These are phyloP conservation scores for Aspergillus tamarii DNA, from an alignment of 2,329 filamentous ascomycete species.

Conservation along the genomic window DNA sequence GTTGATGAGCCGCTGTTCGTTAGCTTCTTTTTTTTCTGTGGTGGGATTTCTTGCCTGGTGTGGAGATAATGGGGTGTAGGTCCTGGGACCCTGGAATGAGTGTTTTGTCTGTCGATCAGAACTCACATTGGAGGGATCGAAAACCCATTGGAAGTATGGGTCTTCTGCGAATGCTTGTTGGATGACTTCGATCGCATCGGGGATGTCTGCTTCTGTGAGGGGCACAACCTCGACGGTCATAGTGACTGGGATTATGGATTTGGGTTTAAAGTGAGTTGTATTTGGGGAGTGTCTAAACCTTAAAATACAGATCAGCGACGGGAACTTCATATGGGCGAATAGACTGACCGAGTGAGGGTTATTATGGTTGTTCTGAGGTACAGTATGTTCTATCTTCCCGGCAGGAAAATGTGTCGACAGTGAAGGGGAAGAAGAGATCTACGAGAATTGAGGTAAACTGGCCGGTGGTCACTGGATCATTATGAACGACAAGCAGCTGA, in stretches of 20 bases:
- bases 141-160: constrained; percentile 70
- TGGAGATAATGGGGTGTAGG: background rate
- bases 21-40: constrained; percentile 18
- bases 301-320: background rate
- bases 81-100: background rate
- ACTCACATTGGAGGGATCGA: constrained; percentile 59
- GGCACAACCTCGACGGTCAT: constrained; percentile 60
- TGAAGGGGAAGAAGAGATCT: background rate
- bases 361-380: background rate
- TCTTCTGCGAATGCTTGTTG: constrained; percentile 69
- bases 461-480: too few species aligned
- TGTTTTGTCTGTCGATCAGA: background rate
- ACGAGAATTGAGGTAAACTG: background rate
- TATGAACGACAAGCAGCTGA: background rate
- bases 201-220: constrained; percentile 64
- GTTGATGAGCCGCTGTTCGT: constrained; percentile 21
- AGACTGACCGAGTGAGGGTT: background rate
- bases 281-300: background rate
- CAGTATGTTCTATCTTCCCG: background rate
- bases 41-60: background rate
- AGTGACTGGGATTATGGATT: background rate
- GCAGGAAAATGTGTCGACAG: background rate
- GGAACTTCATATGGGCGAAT: background rate
- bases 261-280: background rate
- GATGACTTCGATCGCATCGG: constrained; percentile 65